phyloP scores from a whole-genome alignment of 2,329 filamentous ascomycete genomes.

The Trichoderma simmonsii region DNA sequence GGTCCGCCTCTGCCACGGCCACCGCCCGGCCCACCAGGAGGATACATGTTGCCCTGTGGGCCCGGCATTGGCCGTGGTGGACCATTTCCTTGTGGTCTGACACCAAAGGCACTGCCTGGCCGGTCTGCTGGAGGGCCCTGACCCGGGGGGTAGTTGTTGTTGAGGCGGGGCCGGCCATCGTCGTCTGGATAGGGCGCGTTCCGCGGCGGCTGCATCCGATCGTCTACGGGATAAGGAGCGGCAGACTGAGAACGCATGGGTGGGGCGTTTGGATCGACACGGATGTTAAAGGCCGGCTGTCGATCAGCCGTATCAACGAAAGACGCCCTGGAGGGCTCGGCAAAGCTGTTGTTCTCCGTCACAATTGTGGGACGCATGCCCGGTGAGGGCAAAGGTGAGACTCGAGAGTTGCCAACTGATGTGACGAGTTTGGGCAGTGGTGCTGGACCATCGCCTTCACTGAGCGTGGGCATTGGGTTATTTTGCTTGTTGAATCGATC shows the following conservation, averaged over 20 bases:
- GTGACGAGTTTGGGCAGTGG: conserved; percentile 22
- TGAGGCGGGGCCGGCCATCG: conserved; percentile 42
- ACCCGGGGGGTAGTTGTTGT: conserved; percentile 48
- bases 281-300: conserved; percentile 51
- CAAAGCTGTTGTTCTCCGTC: conserved; percentile 42
- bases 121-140: conserved; percentile 48
- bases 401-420: conserved; percentile 31
- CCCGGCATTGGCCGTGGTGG: conserved; percentile 37
- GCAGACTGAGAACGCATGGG: conserved; percentile 50
- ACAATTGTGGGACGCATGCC: conserved; percentile 37
- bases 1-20: conserved; percentile 46
- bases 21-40: conserved; percentile 33
- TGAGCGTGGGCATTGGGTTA: conserved; percentile 49
- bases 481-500: conserved; percentile 56
- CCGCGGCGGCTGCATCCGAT: conserved; percentile 53
- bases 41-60: conserved; percentile 47
- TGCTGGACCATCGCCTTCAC: conserved; percentile 37
- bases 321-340: conserved; percentile 45
- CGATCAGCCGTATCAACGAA: conserved; percentile 36
- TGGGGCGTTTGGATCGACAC: conserved; percentile 37
- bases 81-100: conserved; percentile 41
- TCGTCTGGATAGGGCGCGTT: conserved; percentile 54
- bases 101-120: conserved; percentile 52
- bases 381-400: conserved; percentile 44
- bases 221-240: conserved; percentile 70